phyloP scores from a whole-genome alignment of 1,139 yeast species.

The Yamadazyma dushanensis region DNA sequence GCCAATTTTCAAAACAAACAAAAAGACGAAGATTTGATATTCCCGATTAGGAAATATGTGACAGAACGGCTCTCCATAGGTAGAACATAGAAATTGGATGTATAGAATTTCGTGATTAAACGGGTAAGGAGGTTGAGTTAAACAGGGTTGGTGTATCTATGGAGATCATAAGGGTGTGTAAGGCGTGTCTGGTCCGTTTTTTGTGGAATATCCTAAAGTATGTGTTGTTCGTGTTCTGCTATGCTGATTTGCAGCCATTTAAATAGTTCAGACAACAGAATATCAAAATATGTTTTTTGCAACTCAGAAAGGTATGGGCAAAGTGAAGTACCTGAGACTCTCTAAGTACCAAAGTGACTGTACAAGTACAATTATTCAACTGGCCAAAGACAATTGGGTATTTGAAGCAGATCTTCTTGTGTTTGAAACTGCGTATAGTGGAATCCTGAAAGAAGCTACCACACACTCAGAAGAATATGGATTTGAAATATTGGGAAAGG shows the following conservation, averaged over 20 bases:
- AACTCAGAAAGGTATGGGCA: too few species aligned
- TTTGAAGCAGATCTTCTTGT: not conserved
- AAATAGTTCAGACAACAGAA: too few species aligned
- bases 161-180: too few species aligned
- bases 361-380: not conserved
- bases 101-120: too few species aligned
- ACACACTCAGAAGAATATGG: not conserved
- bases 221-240: too few species aligned
- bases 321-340: not conserved
- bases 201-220: too few species aligned
- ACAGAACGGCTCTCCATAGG: not conserved
- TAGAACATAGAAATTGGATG: too few species aligned
- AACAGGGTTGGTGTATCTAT: too few species aligned
- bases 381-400: not conserved
- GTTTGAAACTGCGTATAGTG: not conserved
- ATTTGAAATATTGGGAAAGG: not conserved
- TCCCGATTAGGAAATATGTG: slow-evolving; percentile 9
- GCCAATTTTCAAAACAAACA: slow-evolving; percentile 12
- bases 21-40: slow-evolving; percentile 11
- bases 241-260: slow-evolving; percentile 1
- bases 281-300: too few species aligned
- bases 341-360: not conserved
- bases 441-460: not conserved
- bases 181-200: too few species aligned
- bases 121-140: too few species aligned